These are phyloP conservation scores for Lentinula novae-zelandiae DNA, from an alignment of 1,284 basidiomycete genomes.

Conservation along the genomic window DNA sequence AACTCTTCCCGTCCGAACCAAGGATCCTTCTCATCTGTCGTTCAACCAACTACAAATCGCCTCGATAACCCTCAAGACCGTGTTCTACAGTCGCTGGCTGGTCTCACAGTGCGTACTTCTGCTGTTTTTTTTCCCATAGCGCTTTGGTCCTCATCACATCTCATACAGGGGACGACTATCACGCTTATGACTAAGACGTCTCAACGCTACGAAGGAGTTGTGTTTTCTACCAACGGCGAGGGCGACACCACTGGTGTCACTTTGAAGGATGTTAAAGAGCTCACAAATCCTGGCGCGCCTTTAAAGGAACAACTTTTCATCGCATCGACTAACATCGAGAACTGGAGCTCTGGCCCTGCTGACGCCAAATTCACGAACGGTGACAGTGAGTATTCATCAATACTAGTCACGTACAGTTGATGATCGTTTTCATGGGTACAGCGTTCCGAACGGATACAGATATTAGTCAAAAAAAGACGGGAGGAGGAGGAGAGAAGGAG, in stretches of 20 bases:
- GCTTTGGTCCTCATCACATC: neutral
- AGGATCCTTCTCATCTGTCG: conserved; percentile 47
- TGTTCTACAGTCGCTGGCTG: conserved; percentile 55
- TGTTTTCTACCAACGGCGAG: conserved; percentile 57
- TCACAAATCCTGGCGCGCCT: conserved; percentile 57
- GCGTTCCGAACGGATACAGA: conserved; percentile 90
- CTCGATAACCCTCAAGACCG: conserved; percentile 48
- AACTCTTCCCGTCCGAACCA: conserved; percentile 43
- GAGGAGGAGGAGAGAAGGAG: conserved; percentile 66
- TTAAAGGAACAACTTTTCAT: conserved; percentile 69
- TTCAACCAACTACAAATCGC: conserved; percentile 45
- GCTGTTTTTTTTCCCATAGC: conserved; percentile 7
- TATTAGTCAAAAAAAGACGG: conserved; percentile 60
- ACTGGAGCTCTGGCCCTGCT: conserved; percentile 69
- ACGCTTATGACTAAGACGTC: conserved; percentile 66
- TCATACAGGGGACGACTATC: conserved; percentile 63
- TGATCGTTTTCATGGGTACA: conserved; percentile 25
- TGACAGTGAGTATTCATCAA: conserved; percentile 48
- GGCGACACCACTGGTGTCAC: conserved; percentile 69
- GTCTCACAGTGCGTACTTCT: conserved; percentile 53
- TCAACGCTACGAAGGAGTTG: conserved; percentile 67
- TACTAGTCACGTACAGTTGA: conserved; percentile 5
- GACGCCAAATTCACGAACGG: conserved; percentile 64
- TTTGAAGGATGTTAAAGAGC: conserved; percentile 71
- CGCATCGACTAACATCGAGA: conserved; percentile 65